Conservation (phyloP, 2,329 filamentous ascomycete genomes). For the Biscogniauxia mediterranea region DNA sequence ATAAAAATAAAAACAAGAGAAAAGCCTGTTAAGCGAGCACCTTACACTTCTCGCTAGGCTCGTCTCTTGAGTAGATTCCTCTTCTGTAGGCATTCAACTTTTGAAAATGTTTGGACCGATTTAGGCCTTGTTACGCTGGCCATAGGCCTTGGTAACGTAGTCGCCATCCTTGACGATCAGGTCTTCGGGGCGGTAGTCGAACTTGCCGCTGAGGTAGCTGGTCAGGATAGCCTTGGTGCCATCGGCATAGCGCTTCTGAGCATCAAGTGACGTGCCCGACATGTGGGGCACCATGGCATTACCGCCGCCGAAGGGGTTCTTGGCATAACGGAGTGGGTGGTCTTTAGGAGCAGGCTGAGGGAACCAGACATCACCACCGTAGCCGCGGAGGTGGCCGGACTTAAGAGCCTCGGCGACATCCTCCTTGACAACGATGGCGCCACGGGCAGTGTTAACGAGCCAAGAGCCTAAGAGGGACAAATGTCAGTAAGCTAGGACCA, state of each 20-base stretch:
- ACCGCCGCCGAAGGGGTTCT: conserved; percentile 93
- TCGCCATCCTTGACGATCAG: conserved; percentile 87
- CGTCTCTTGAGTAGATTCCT: background rate
- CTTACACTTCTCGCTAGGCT: background rate
- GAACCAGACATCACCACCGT: conserved; percentile 93
- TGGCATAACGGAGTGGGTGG: conserved; percentile 86
- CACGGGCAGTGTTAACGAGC: conserved; percentile 98
- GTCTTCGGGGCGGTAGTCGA: conserved; percentile 88
- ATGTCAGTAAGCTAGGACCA: conserved; percentile 1
- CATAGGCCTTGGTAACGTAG: conserved; percentile 94
- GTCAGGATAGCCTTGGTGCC: conserved; percentile 88
- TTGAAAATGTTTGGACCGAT: conserved; percentile 6
- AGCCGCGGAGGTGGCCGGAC: conserved; percentile 84
- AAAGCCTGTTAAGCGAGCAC: background rate
- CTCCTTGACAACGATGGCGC: conserved; percentile 99
- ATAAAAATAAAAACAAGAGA: too few relatives aligned
- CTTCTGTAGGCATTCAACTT: background rate
- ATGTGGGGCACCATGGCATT: conserved; percentile 99
- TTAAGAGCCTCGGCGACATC: conserved; percentile 93
- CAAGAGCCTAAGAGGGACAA: conserved; percentile 64
- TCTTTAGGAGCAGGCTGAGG: conserved; percentile 93
- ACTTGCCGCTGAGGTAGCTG: conserved; percentile 82
- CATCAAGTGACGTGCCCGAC: conserved; percentile 97
- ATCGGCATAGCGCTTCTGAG: conserved; percentile 86
- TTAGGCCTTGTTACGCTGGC: conserved; percentile 59